Evolutionary conservation across 352 stramenopile genomes (phyloP), one percentile per base, ranked within the genome.

Genomic region (Halophytophthora batemanensis): DNA sequence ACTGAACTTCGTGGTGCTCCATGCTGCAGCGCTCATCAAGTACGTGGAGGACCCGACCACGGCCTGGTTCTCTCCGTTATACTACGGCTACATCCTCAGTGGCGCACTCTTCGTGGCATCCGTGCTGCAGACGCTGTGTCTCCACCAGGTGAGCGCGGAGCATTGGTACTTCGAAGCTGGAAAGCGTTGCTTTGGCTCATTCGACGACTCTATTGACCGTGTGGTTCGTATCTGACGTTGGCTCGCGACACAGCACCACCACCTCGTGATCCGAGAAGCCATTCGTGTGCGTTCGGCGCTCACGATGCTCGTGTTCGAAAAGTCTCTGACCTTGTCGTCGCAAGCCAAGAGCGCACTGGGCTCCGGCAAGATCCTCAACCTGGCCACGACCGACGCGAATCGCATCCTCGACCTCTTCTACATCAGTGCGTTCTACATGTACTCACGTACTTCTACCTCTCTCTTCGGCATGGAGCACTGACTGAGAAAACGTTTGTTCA

Each of bases 361-460:
- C 19, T 73, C 83, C 0, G 90, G 91, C 6, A 74, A 93, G 52
- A 97, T 98, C 44, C 74, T 95, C 1, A 98, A 97, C 54, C 73
- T 98, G n/a, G 93, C 97, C 55, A 96, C 86, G 18, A 93, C 96
- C 53, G 96, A 99, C 64, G 71, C 88, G 0, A 85, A 96, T 53
- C 77, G 86, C 12, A 72, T 99, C 36, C 87, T 97, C 39, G 86
- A 98, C 49, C 53, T 88, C 5, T 79, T 86, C 38, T 82, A 82
- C 44, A 47, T 60, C 12, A 59, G 36, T 49, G 39, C 44, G 39
- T 50, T n/a, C 36, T 11, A 25, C 11, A 23, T 53, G 7, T 35
- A 35, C 29, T 12, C 29, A 13, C 13, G 6, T 35, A 35, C 34
- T 45, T 60, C 5, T 15, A 18, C 31, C 3, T 36, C 1, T 8